A percentile compares a stretch with the other conserved stretches of the same genome.
Conservation (phyloP, 2,329 filamentous ascomycete species). For the Colletotrichum noveboracense region DNA sequence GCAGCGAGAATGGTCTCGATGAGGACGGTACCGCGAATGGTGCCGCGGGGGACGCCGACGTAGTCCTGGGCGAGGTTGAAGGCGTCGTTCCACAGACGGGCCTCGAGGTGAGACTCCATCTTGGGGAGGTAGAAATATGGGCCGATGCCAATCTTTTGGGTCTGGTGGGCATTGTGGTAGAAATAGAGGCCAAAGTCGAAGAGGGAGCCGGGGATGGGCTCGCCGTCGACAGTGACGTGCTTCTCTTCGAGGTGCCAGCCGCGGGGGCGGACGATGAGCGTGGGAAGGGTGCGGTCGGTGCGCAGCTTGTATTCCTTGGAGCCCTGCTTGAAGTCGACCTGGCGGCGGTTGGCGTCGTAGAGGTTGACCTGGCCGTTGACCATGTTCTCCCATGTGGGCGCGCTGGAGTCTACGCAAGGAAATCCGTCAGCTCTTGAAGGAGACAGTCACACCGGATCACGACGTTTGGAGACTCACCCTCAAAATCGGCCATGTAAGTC, state of each 20-base stretch:
- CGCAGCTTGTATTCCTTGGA: conserved; percentile 97
- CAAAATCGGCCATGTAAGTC: conserved; percentile 99
- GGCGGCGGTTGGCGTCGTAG: conserved; percentile 91
- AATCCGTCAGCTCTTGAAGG: background rate
- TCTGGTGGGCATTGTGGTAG: conserved; percentile 95
- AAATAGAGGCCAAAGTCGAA: conserved; percentile 99
- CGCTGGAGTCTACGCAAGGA: conserved; percentile 75
- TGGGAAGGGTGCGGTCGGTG: conserved; percentile 83
- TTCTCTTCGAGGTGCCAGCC: conserved; percentile 99
- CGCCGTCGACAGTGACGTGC: conserved; percentile 94
- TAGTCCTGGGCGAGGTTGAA: conserved; percentile 97
- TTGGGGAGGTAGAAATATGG: conserved; percentile 99
- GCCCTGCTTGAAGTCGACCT: conserved; percentile 96
- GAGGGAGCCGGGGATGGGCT: conserved; percentile 88
- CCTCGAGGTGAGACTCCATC: conserved; percentile 98
- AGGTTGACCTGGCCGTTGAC: conserved; percentile 97
- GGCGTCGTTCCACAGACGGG: conserved; percentile 95
- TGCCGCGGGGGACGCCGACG: conserved; percentile 86
- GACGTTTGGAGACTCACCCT: conserved; percentile 62
- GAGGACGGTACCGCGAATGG: conserved; percentile 91
- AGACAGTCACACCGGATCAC: background rate
- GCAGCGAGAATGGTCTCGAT: conserved; percentile 98
- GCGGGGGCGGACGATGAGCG: conserved; percentile 90
- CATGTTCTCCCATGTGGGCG: conserved; percentile 99
- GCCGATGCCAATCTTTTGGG: conserved; percentile 81